Evolutionary conservation across 1,284 basidiomycete genomes (phyloP).

Genomic region (Ceratobasidium theobromae): DNA sequence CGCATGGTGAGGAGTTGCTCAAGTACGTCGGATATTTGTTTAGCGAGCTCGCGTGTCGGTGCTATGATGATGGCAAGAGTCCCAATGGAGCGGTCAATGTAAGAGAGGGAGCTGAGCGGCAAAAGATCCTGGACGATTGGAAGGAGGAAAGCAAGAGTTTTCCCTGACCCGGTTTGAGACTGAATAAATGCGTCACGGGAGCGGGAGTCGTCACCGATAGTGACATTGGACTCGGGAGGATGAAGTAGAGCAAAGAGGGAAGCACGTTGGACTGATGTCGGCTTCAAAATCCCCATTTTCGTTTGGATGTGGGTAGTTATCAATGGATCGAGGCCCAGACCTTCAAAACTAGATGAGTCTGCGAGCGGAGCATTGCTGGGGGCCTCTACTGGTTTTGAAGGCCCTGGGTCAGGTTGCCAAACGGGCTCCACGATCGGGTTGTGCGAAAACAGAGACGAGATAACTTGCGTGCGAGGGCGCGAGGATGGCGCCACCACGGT

Average conservation of each 20-base stretch:
- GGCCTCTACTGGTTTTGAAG: conserved; percentile 44
- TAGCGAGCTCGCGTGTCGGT: conserved; percentile 92
- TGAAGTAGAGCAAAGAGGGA: conserved; percentile 74
- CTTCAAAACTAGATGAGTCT: conserved; percentile 71
- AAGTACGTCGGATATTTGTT: conserved; percentile 82
- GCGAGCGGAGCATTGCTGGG: conserved; percentile 84
- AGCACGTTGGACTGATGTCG: conserved; percentile 89
- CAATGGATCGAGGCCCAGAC: conserved; percentile 79
- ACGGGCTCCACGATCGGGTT: conserved; percentile 59
- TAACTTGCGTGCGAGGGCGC: conserved; percentile 63
- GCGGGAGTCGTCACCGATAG: conserved; percentile 26
- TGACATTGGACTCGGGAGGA: conserved; percentile 44
- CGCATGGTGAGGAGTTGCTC: conserved; percentile 70
- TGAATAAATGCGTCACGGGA: conserved; percentile 90
- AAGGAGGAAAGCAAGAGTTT: conserved; percentile 92
- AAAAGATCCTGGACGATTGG: conserved; percentile 95
- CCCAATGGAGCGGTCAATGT: conserved; percentile 84
- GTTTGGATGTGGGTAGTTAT: conserved; percentile 75
- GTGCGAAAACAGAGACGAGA: conserved; percentile 89
- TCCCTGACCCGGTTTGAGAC: conserved; percentile 97
- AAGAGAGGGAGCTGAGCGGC: conserved; percentile 81
- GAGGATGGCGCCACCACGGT: conserved; percentile 35
- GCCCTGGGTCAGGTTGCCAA: conserved; percentile 40
- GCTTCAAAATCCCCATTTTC: conserved; percentile 83
- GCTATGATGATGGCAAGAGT: conserved; percentile 94